A percentile compares a stretch with the other conserved stretches of the same genome.
These are phyloP conservation scores for Pythium aquatile DNA, from an alignment of 352 stramenopile species.

Conservation along the genomic window DNA sequence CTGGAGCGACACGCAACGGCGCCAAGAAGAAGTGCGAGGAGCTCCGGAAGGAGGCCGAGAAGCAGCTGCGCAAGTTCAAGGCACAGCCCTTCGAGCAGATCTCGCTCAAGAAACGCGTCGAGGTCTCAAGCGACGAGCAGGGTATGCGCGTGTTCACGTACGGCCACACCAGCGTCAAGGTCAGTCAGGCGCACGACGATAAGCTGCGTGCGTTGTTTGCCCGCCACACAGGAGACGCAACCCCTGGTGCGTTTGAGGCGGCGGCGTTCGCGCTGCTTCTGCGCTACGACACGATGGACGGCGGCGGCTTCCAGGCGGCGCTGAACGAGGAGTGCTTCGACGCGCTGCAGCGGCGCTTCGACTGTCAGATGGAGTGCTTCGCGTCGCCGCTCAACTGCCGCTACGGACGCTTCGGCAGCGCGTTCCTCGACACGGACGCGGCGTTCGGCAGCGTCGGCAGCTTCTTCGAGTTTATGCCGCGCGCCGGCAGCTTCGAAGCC, in stretches of 20 bases:
- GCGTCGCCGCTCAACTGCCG: slow-evolving; percentile 93
- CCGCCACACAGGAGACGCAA: slow-evolving; percentile 35
- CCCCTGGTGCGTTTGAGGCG: slow-evolving; percentile 52
- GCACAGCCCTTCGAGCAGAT: slow-evolving; percentile 22
- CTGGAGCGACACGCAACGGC: slow-evolving; percentile 55
- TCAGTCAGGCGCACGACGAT: slow-evolving; percentile 78
- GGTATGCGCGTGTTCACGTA: slow-evolving; percentile 54
- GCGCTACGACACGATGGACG: slow-evolving; percentile 93
- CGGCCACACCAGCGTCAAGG: slow-evolving; percentile 65
- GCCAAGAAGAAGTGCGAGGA: slow-evolving; percentile 58
- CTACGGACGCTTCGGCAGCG: slow-evolving; percentile 89
- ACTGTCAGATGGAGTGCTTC: slow-evolving; percentile 93
- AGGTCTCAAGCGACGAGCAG: slow-evolving; percentile 33
- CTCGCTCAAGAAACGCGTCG: slow-evolving; percentile 27
- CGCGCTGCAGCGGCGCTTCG: slow-evolving; percentile 88
- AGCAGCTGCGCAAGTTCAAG: slow-evolving; percentile 28
- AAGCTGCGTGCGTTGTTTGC: slow-evolving; percentile 88
- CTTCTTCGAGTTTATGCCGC: slow-evolving; percentile 93
- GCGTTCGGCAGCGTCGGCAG: slow-evolving; percentile 90
- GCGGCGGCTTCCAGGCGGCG: slow-evolving; percentile 90
- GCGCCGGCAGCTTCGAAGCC: slow-evolving; percentile 88
- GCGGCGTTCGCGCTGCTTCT: slow-evolving; percentile 87
- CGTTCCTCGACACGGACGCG: slow-evolving; percentile 86
- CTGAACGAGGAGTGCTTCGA: slow-evolving; percentile 93
- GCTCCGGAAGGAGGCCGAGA: slow-evolving; percentile 38